Conservation (phyloP, 495 filamentous ascomycete species). For the Neurospora terricola region DNA sequence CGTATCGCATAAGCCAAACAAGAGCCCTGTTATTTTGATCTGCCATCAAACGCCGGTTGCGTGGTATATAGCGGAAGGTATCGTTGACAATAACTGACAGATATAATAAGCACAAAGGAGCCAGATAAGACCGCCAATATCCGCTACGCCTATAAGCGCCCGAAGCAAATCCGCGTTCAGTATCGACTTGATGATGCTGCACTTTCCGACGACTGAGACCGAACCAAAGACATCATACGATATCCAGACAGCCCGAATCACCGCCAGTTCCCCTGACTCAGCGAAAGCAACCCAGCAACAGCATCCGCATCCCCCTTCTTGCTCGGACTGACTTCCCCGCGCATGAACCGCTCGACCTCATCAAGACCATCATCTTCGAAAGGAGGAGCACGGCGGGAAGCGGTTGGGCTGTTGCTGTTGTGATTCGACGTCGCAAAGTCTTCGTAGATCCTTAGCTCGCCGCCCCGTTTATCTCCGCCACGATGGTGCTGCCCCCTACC, state of each 20-base stretch:
- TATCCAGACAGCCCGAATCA: conserved; percentile 11
- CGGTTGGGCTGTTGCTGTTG: not conserved
- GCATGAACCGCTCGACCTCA: conserved; percentile 63
- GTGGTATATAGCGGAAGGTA: not conserved
- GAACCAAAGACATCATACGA: no score
- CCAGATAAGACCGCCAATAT: not conserved
- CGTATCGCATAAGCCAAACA: not conserved
- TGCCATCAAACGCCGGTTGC: not conserved
- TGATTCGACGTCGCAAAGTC: conserved; percentile 12
- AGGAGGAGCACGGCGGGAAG: not conserved
- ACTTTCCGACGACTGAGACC: no score
- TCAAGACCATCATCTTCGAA: conserved; percentile 16
- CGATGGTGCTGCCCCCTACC: not conserved
- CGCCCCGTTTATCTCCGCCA: not conserved
- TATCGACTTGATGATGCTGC: not conserved
- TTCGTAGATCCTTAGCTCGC: conserved; percentile 30
- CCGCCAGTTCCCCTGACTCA: conserved; percentile 52
- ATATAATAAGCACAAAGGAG: not conserved
- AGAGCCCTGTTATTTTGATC: not conserved
- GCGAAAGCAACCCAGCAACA: conserved; percentile 63
- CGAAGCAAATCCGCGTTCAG: not conserved
- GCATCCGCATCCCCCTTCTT: conserved; percentile 63
- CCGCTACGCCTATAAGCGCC: not conserved
- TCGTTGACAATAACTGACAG: not conserved
- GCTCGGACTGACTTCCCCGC: conserved; percentile 46